Conservation (phyloP, 179 eudicot genomes). For the Pouteria campechiana region DNA sequence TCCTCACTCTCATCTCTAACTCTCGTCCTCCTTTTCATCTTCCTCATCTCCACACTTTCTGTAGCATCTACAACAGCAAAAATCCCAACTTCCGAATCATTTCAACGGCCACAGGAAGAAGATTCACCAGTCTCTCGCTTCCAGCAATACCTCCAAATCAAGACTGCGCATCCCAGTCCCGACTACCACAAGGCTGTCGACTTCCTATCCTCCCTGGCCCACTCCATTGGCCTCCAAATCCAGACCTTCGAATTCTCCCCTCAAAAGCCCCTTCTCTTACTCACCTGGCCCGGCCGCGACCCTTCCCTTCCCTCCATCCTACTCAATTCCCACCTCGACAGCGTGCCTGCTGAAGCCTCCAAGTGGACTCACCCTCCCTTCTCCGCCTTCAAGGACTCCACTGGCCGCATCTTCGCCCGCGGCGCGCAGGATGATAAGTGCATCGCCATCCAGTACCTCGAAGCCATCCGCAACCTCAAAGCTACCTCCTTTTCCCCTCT, state of each 20-base stretch:
- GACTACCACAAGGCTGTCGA: conserved; percentile 49
- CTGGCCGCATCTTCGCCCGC: conserved; percentile 58
- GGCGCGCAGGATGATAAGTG: conserved; percentile 95
- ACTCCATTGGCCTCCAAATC: conserved; percentile 36
- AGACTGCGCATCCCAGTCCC: conserved; percentile 84
- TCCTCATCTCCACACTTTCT: not conserved
- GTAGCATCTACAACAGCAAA: conserved; percentile 5
- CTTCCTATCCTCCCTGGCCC: conserved; percentile 44
- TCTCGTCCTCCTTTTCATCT: conserved; percentile 3
- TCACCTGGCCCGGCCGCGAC: conserved; percentile 66
- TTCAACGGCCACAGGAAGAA: conserved; percentile 1
- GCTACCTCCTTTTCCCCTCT: conserved; percentile 20
- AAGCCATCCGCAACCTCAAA: conserved; percentile 48
- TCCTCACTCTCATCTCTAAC: conserved; percentile 2
- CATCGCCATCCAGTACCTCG: conserved; percentile 67
- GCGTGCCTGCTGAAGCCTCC: conserved; percentile 72
- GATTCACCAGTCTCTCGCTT: conserved; percentile 35
- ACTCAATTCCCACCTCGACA: conserved; percentile 84
- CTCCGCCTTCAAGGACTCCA: conserved; percentile 27
- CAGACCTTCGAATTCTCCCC: conserved; percentile 33
- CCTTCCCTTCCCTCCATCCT: conserved; percentile 65
- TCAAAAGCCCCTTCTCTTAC: conserved; percentile 56
- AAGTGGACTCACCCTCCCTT: conserved; percentile 69
- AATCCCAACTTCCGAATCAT: not conserved
- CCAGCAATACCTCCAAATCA: conserved; percentile 61